Conservation (phyloP, 73 alveolate species). For the Breviolum minutum region DNA sequence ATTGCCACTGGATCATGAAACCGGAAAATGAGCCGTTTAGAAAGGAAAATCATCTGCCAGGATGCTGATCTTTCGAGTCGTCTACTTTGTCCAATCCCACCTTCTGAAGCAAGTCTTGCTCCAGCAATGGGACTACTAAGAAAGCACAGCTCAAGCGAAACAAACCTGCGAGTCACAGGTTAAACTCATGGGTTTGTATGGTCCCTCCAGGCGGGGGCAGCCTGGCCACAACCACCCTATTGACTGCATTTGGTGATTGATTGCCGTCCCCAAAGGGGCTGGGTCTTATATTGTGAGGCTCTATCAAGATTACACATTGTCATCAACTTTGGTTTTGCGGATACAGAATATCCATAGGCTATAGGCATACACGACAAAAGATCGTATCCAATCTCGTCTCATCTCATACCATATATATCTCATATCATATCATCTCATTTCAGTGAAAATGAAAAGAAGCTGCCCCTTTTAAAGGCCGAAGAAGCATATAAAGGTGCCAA, state of each 20-base stretch:
- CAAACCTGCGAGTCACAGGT: neutral
- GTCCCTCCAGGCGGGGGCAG: too few relatives aligned
- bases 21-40: neutral
- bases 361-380: too few relatives aligned
- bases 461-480: neutral
- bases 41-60: neutral
- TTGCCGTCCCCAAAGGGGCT: too few relatives aligned
- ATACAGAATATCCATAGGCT: neutral
- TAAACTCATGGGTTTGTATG: too few relatives aligned
- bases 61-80: neutral
- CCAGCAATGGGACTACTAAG: constrained; percentile 16
- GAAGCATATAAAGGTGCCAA: constrained; percentile 23
- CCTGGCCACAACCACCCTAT: neutral
- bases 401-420: too few relatives aligned
- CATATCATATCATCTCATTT: neutral
- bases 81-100: neutral
- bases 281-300: too few relatives aligned
- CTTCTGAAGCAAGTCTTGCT: constrained; percentile 13
- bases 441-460: neutral
- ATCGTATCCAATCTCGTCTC: too few relatives aligned
- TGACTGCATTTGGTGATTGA: neutral
- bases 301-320: too few relatives aligned
- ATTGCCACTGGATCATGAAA: too few relatives aligned
- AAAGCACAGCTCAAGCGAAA: constrained; percentile 28
- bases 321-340: neutral